Evolutionary conservation across 768 basidiomycete genomes (phyloP).

Genomic region (Phlebiopsis flavidoalba): DNA sequence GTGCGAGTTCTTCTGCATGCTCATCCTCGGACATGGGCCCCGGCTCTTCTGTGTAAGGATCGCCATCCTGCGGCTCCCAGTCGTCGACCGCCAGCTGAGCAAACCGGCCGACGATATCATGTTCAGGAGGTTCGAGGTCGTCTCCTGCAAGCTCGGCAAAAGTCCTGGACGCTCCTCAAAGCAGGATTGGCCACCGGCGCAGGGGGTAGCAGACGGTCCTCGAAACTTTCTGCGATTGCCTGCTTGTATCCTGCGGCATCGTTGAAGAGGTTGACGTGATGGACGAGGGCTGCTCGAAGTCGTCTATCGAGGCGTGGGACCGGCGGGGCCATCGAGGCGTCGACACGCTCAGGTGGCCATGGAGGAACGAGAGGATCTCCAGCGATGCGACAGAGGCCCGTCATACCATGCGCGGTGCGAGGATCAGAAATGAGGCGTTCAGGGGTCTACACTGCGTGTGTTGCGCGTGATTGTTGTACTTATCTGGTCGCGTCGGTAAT

Average conservation of each 20-base stretch:
- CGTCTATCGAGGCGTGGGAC: constrained; percentile 3
- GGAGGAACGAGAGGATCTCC: background rate
- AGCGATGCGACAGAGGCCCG: background rate
- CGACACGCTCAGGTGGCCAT: constrained; percentile 3
- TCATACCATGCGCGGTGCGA: background rate
- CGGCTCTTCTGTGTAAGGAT: constrained; percentile 20
- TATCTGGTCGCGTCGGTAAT: background rate
- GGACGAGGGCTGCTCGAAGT: constrained; percentile 16
- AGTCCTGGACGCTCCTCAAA: constrained; percentile 22
- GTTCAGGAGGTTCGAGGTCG: constrained; percentile 33
- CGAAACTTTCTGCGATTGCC: constrained; percentile 10
- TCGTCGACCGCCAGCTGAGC: constrained; percentile 35
- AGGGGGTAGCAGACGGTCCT: background rate
- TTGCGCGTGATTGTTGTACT: background rate
- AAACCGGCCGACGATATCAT: constrained; percentile 28
- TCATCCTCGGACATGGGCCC: constrained; percentile 13
- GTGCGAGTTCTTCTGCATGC: background rate
- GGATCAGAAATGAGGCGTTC: background rate
- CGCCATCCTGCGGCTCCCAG: constrained; percentile 22
- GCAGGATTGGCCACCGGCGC: background rate
- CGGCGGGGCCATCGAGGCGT: background rate
- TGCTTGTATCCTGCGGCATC: constrained; percentile 35
- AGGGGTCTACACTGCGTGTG: no score
- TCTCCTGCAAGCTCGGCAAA: constrained; percentile 39
- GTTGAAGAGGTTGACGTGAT: constrained; percentile 32